These are phyloP conservation scores for Gastrolobium bilobum DNA, from an alignment of 306 rosid species.

Conservation along the genomic window DNA sequence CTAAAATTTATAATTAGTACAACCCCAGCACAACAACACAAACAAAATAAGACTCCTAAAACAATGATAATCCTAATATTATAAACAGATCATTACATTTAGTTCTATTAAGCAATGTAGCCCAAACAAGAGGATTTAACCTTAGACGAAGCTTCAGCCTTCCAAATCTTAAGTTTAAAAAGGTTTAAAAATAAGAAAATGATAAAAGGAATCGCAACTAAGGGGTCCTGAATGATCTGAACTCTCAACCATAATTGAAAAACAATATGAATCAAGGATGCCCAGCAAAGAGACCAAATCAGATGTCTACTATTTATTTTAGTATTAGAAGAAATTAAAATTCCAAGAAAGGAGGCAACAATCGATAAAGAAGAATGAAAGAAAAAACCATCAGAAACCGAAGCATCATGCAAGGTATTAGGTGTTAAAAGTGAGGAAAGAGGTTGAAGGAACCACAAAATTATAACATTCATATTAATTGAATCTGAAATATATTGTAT, in stretches of 20 bases:
- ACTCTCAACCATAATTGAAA: not conserved
- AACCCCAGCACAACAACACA: not conserved
- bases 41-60: not conserved
- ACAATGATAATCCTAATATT: not conserved
- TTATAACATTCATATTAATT: no score
- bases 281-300: constrained; percentile 17
- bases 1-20: not conserved
- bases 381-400: no score
- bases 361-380: no score
- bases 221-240: no score
- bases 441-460: no score
- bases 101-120: not conserved
- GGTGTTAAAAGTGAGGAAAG: no score
- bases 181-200: not conserved
- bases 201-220: not conserved
- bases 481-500: no score
- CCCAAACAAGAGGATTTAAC: constrained; percentile 6
- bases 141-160: not conserved
- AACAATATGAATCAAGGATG: not conserved
- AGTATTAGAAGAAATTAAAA: no score
- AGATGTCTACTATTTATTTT: no score
- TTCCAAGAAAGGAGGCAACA: no score
- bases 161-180: not conserved
- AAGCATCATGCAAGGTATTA: no score
- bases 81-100: not conserved